Base-by-base conservation (phyloP, 208 protist genomes). In the Leptomonas seymouri region DNA sequence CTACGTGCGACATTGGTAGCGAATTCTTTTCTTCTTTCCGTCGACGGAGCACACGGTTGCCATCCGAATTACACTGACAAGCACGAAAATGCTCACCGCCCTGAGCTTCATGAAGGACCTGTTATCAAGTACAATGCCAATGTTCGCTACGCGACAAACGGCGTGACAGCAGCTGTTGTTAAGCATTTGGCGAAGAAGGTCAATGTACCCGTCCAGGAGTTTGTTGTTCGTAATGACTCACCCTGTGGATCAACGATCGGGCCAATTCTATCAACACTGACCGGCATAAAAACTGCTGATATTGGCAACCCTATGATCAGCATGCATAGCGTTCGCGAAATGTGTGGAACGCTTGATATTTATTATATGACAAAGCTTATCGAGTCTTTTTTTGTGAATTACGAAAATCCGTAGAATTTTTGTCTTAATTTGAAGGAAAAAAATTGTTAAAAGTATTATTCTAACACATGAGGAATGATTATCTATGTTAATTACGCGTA, bases 271-370 rank as follows among this genome's bases (percentile, higher is more conserved):
- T 90, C 97, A 0, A 72, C 95, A 9, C 67, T 87, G 1, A 90
- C 88, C 27, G 97, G 97, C 27, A 98, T 99, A n/a, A 76, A 94
- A 56, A 98, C 97, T 6, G 90, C 98, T 16, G 98, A 99, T 84
- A 87, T 99, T 66, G 98, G 98, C 57, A 98, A 95, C 71, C 84
- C 97, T 11, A 97, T 98, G 90, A 81, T 99, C 14, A 91, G 83
- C 63, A 99, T 99, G 98, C 98, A 99, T 78, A 96, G 86, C 56
- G 94, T 99, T 54, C 87, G 98, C 27, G 98, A 99, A 78, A 97
- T 95, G 82, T 98, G 95, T 75, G 98, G 97, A 31, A 89, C 82
- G 0, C 71, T 84, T 9, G 97, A 99, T 77, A 73, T 99, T n/a
- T 71, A 74, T 25, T 77, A 97, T 73, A 63, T 87, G 53, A 86